Conservation (phyloP, 176 grass and related monocot species). For the Triticum monococcum region DNA sequence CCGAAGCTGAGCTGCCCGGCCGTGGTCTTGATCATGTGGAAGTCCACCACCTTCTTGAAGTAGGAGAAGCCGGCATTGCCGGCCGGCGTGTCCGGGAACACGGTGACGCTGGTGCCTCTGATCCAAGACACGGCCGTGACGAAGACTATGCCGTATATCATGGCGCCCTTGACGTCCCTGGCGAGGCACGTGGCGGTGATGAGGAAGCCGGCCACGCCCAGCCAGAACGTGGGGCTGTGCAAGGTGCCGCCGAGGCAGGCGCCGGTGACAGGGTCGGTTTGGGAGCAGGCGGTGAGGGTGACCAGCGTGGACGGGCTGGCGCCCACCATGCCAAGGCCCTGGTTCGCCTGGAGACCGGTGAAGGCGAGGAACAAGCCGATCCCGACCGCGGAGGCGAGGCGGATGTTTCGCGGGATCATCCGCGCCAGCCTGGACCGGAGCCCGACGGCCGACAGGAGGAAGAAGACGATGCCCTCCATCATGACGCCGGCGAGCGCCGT, state of each 20-base stretch:
- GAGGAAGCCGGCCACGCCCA: slow-evolving; percentile 54
- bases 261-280: slow-evolving; percentile 49
- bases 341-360: slow-evolving; percentile 52
- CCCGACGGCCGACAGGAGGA: slow-evolving; percentile 42
- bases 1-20: slow-evolving; percentile 49
- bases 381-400: slow-evolving; percentile 43
- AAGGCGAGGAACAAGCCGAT: slow-evolving; percentile 68
- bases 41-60: slow-evolving; percentile 59
- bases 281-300: slow-evolving; percentile 61
- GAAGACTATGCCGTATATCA: slow-evolving; percentile 79
- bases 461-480: slow-evolving; percentile 56
- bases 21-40: slow-evolving; percentile 52
- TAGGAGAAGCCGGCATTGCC: slow-evolving; percentile 57
- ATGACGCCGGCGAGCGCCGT: slow-evolving; percentile 57
- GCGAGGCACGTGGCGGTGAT: slow-evolving; percentile 55
- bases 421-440: slow-evolving; percentile 52
- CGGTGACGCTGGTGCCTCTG: slow-evolving; percentile 53
- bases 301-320: slow-evolving; percentile 70
- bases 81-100: slow-evolving; percentile 54
- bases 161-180: slow-evolving; percentile 48
- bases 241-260: slow-evolving; percentile 58
- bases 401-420: slow-evolving; percentile 49
- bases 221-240: slow-evolving; percentile 78
- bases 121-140: slow-evolving; percentile 67
- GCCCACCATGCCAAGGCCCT: slow-evolving; percentile 67